These are phyloP conservation scores for Kwoniella shivajii DNA, from an alignment of 1,284 basidiomycete species.

Conservation along the genomic window DNA sequence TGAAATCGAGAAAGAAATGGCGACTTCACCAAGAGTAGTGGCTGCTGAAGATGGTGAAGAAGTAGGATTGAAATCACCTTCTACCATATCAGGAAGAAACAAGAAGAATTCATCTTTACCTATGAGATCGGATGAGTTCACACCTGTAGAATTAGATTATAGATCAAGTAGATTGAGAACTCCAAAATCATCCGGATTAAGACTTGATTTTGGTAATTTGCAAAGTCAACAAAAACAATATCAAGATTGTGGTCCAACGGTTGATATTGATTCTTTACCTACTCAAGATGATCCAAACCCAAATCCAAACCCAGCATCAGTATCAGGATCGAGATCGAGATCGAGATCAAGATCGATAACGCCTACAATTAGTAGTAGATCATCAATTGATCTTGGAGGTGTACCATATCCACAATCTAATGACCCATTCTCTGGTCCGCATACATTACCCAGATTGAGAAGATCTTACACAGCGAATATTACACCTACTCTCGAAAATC, in stretches of 20 bases:
- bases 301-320: no score
- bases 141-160: conserved; percentile 3
- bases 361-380: background rate
- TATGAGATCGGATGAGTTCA: conserved; percentile 6
- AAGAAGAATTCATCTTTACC: conserved; percentile 1
- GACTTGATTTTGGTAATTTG: background rate
- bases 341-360: conserved; percentile 3
- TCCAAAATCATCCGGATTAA: background rate
- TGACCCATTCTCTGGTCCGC: background rate
- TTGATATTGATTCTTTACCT: conserved; percentile 30
- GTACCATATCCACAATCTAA: background rate
- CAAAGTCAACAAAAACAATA: background rate
- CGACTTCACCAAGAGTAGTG: conserved; percentile 19
- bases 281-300: background rate
- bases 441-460: conserved; percentile 16
- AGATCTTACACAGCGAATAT: conserved; percentile 2
- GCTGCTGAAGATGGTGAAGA: conserved; percentile 20
- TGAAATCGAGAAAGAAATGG: conserved; percentile 24
- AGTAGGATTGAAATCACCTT: no score
- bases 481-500: conserved; percentile 3
- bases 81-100: no score
- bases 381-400: background rate
- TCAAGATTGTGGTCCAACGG: conserved; percentile 9
- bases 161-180: background rate
- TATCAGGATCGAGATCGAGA: background rate